Evolutionary conservation across 176 grass and related monocot species (phyloP), one percentile per base, ranked within the genome.

Genomic region (Avena insularis): DNA sequence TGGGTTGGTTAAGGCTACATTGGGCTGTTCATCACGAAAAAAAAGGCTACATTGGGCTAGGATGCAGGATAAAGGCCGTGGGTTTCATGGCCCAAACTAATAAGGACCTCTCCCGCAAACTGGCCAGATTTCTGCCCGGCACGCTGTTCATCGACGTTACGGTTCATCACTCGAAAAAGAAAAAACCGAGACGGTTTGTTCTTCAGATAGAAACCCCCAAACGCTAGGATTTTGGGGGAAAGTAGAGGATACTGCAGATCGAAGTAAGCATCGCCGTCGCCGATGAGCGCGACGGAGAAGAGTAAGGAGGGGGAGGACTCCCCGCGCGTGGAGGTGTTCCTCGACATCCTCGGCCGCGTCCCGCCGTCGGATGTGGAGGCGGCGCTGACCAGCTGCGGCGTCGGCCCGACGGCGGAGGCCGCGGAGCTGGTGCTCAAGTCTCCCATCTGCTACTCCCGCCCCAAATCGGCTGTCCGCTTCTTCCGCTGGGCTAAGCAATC

Each of bases 381-480:
- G 77, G 69, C 66, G 48, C 91, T 98, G 25, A 85, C 85, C 20
- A 50, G 49, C 75, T 89, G 76, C 84, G 90, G 93, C 71, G 73
- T 93, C 43, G 15, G 14, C 33, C 91, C 90, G 14, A 59, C 83
- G 50, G 80, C 83, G 74, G 93, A 93, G 78, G 80, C 85, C 43
- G 95, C 87, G 60, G 95, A 91, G 74, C 59, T 49, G 46, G 90
- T 98, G 20, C 93, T 98, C 81, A 81, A 76, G 86, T 88, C 90
- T 68, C 48, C 21, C 47, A 55, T 74, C 74, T 93, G 87, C 84
- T 93, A 93, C 84, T 17, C 84, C 8, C 76, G 78, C 78, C 93
- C 93, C 40, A 88, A 80, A 21, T 76, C 90, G 8, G 91, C 90
- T 40, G 78, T 95, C 85, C 84, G 88, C 65, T 98, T 98, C 91